Conservation (phyloP, 495 filamentous ascomycete species). For the Apiosordaria backusii region DNA sequence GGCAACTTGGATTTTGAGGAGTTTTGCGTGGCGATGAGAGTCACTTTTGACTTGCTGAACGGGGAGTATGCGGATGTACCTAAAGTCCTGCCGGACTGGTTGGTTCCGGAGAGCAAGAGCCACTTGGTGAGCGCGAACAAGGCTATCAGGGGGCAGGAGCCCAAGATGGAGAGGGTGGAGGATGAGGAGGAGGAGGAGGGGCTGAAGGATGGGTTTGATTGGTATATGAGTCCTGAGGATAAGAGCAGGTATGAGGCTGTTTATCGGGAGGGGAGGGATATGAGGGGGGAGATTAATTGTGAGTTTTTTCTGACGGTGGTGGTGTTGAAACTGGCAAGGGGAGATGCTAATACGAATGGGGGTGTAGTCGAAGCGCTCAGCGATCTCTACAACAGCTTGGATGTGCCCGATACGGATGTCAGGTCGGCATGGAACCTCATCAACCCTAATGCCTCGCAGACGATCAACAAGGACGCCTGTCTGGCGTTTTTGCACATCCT, state of each 20-base stretch:
- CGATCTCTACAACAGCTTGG: conserved; percentile 82
- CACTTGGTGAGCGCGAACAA: conserved; percentile 88
- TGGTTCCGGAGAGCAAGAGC: conserved; percentile 93
- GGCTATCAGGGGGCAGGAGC: conserved; percentile 70
- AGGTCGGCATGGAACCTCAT: conserved; percentile 94
- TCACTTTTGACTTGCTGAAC: conserved; percentile 96
- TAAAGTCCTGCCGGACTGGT: conserved; percentile 80
- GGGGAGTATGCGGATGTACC: conserved; percentile 90
- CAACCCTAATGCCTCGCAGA: conserved; percentile 73
- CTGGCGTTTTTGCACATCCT: conserved; percentile 95
- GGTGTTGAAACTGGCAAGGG: too few species aligned
- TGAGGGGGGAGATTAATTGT: conserved; percentile 82
- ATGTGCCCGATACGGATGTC: conserved; percentile 94
- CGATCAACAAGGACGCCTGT: conserved; percentile 90
- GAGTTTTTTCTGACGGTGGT: conserved; percentile 21
- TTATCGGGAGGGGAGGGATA: conserved; percentile 82
- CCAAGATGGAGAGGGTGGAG: conserved; percentile 74
- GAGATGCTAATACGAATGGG: background rate
- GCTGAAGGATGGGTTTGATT: conserved; percentile 94
- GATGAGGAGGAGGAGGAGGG: conserved; percentile 82
- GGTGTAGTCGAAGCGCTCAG: conserved; percentile 66
- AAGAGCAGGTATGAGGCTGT: conserved; percentile 94
- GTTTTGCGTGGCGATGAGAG: conserved; percentile 96
- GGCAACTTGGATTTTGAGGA: conserved; percentile 98
- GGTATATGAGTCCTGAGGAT: conserved; percentile 94